Evolutionary conservation across 1,284 basidiomycete species (phyloP).

Genomic region (Phenoliferia sp.): DNA sequence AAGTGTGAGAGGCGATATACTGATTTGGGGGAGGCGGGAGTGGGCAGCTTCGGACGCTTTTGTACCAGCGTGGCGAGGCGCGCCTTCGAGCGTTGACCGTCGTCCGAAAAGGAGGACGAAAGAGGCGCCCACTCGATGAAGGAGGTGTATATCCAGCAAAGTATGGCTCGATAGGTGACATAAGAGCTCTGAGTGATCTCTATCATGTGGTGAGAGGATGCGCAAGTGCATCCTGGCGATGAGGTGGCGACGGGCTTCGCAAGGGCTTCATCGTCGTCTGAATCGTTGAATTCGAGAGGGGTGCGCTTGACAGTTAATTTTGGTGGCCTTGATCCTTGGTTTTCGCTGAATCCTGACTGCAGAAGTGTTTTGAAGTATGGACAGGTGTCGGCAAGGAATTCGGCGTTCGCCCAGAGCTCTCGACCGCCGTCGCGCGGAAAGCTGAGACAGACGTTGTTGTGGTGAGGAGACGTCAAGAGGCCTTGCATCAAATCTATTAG

Average conservation of each 20-base stretch:
- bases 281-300: not conserved
- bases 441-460: too few species aligned
- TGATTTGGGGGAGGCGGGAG: conserved; percentile 10
- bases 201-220: not conserved
- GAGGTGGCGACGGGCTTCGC: not conserved
- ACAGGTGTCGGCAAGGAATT: not conserved
- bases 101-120: not conserved
- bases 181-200: conserved; percentile 21
- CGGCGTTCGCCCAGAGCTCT: conserved; percentile 4
- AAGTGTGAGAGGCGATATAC: conserved; percentile 12
- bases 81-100: not conserved
- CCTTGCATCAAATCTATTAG: too few species aligned
- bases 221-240: not conserved
- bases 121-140: conserved; percentile 6
- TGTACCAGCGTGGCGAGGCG: not conserved
- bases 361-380: conserved; percentile 12
- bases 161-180: conserved; percentile 39
- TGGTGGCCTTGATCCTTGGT: too few species aligned
- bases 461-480: too few species aligned
- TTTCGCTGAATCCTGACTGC: not conserved
- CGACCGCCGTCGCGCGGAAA: too few species aligned
- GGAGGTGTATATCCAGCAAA: conserved; percentile 41
- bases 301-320: not conserved
- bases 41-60: not conserved
- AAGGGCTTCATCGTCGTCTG: not conserved